These are phyloP conservation scores for Rhamnella rubrinervis DNA, from an alignment of 331 rosid species.

Conservation along the genomic window DNA sequence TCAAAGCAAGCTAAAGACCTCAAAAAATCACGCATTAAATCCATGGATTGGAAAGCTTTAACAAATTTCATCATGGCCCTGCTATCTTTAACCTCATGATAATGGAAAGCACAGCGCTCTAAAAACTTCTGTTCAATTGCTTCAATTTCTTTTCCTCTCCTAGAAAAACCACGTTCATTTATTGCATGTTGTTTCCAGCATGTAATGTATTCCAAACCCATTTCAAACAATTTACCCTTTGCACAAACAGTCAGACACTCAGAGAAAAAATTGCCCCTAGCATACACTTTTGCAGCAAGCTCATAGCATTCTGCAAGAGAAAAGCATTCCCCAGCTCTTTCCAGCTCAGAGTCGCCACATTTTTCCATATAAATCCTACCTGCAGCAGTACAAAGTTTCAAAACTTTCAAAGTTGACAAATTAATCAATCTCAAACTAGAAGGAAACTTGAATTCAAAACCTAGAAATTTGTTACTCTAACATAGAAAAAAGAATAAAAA, in stretches of 20 bases:
- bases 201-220: slow-evolving; percentile 52
- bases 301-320: slow-evolving; percentile 28
- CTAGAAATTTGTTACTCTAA: neutral
- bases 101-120: slow-evolving; percentile 53
- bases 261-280: slow-evolving; percentile 32
- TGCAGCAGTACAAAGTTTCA: slow-evolving; percentile 15
- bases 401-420: neutral
- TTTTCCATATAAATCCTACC: slow-evolving; percentile 55
- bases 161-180: slow-evolving; percentile 10
- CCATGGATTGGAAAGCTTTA: slow-evolving; percentile 47
- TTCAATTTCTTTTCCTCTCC: neutral
- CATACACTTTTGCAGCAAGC: slow-evolving; percentile 42
- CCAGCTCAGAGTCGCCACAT: slow-evolving; percentile 41
- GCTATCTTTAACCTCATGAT: slow-evolving; percentile 34
- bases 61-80: slow-evolving; percentile 61
- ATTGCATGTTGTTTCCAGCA: slow-evolving; percentile 46
- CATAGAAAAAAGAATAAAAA: no score
- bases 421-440: neutral
- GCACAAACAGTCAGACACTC: slow-evolving; percentile 62
- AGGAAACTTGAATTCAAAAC: neutral
- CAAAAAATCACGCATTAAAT: slow-evolving; percentile 54
- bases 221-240: slow-evolving; percentile 46
- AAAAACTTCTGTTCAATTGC: slow-evolving; percentile 47
- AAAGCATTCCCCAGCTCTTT: slow-evolving; percentile 48
- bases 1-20: slow-evolving; percentile 36